Evolutionary conservation across 768 basidiomycete genomes (phyloP).

Genomic region (Mycena capillaripes): DNA sequence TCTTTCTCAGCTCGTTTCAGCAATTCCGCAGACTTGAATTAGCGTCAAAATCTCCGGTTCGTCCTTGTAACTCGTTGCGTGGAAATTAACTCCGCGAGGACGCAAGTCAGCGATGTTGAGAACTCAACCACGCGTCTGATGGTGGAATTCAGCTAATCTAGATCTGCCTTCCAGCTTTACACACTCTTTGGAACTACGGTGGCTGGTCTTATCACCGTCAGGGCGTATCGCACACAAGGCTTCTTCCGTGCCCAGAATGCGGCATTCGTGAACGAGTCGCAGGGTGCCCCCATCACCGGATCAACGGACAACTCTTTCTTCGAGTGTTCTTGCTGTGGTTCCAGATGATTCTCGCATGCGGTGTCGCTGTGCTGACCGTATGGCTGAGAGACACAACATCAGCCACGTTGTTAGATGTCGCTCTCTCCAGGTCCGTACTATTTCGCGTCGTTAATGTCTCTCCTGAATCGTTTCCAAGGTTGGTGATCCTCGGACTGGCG

Average conservation of each 20-base stretch:
- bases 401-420: conserved; percentile 22
- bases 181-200: conserved; percentile 28
- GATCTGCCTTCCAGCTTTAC: conserved; percentile 9
- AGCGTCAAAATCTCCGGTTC: conserved; percentile 26
- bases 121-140: no score
- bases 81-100: no score
- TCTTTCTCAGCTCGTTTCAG: conserved; percentile 1
- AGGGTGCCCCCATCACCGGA: conserved; percentile 27
- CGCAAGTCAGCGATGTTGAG: no score
- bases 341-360: conserved; percentile 24
- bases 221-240: conserved; percentile 10
- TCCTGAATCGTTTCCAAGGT: neutral
- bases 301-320: conserved; percentile 24
- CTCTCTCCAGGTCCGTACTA: conserved; percentile 11
- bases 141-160: no score
- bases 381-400: conserved; percentile 20
- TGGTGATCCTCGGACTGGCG: conserved; percentile 13
- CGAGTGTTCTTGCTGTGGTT: conserved; percentile 29
- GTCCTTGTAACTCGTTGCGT: neutral
- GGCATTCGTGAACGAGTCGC: conserved; percentile 24
- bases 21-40: conserved; percentile 31
- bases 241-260: conserved; percentile 27
- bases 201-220: conserved; percentile 22
- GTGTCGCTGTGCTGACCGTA: conserved; percentile 19
- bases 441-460: no score